Evolutionary conservation across 2,329 filamentous ascomycete species (phyloP), one percentile per base, ranked within the genome.

Genomic region (Neofusicoccum sp.): DNA sequence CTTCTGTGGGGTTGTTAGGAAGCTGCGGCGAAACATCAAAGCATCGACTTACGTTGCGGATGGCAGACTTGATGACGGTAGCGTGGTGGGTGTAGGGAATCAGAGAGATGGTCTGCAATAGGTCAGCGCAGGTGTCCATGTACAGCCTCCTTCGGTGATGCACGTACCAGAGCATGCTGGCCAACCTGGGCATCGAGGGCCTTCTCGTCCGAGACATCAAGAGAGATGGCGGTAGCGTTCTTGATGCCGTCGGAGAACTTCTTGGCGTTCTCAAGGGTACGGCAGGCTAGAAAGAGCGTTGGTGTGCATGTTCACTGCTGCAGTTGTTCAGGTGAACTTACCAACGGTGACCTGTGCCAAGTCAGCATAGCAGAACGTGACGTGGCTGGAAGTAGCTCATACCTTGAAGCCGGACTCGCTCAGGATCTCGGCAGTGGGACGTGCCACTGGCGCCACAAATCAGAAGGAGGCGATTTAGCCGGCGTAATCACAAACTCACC

Each of bases 61-160:
- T 97, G 65, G 92, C 93, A 36, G 89, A 87, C 84, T 96, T 93
- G 85, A 97, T 96, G 70, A 97, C 92, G 60, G 84, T 82, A 47
- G 89, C 90, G 77, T 96, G 92, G 84, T 86, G 91, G 63, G 87
- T 96, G 80, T 97, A 98, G 54, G 93, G 93, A 69, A 98, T 96
- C 77, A 98, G 72, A 44, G 75, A 79, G 71, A 82, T 80, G 69
- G 59, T 61, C 58, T 60, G 28, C n/a, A 26, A 36, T 30, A 3
- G 4, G 16, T 60, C 20, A 75, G 40, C 33, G 7, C 8, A 3
- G 7, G 89, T 16, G 30, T 36, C 6, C 70, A 31, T n/a, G n/a
- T n/a, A n/a, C 75, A 63, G 56, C 65, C 70, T 73, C 7, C 3
- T 16, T 34, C 16, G 4, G 6, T 24, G 2, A n/a, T 33, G 33